A percentile compares a stretch with the other conserved stretches of the same genome.
Evolutionary conservation across 31 red algal genomes (phyloP).

Genomic region (Porphyra umbilicalis): DNA sequence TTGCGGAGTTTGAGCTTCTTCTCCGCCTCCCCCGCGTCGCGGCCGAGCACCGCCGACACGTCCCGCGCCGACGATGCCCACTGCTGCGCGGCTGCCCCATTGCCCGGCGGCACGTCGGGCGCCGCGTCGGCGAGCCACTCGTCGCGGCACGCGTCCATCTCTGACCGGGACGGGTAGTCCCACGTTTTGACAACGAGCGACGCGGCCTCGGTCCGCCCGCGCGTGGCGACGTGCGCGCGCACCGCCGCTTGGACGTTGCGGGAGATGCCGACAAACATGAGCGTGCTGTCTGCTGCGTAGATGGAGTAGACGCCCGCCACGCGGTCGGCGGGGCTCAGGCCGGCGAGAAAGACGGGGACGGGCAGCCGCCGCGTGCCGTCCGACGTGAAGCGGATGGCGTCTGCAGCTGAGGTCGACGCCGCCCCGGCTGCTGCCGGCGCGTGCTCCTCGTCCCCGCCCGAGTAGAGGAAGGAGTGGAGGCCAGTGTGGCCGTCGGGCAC

Average conservation of each 20-base stretch:
- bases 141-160: slow-evolving; percentile 61
- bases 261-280: slow-evolving; percentile 58
- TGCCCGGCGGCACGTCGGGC: slow-evolving; percentile 32
- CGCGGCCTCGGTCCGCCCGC: slow-evolving; percentile 3
- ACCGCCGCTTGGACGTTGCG: slow-evolving; percentile 48
- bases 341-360: slow-evolving; percentile 43
- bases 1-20: slow-evolving; percentile 21
- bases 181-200: slow-evolving; percentile 60
- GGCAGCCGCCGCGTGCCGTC: slow-evolving; percentile 66
- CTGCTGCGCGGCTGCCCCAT: slow-evolving; percentile 10
- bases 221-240: slow-evolving; percentile 21
- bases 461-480: slow-evolving; percentile 16
- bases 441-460: slow-evolving; percentile 1
- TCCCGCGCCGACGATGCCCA: slow-evolving; percentile 9
- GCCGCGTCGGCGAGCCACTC: slow-evolving; percentile 57
- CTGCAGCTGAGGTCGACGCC: background rate
- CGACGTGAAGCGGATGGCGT: slow-evolving; percentile 28
- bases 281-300: slow-evolving; percentile 26
- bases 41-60: slow-evolving; percentile 4
- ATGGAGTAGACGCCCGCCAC: slow-evolving; percentile 66
- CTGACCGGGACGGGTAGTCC: slow-evolving; percentile 8
- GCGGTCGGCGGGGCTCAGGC: slow-evolving; percentile 10
- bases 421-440: background rate
- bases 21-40: slow-evolving; percentile 11
- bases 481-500: slow-evolving; percentile 15